A percentile compares a stretch with the other conserved stretches of the same genome.
Conservation (phyloP, 2,329 filamentous ascomycete genomes). For the Macrophomina pseudophaseolina region DNA sequence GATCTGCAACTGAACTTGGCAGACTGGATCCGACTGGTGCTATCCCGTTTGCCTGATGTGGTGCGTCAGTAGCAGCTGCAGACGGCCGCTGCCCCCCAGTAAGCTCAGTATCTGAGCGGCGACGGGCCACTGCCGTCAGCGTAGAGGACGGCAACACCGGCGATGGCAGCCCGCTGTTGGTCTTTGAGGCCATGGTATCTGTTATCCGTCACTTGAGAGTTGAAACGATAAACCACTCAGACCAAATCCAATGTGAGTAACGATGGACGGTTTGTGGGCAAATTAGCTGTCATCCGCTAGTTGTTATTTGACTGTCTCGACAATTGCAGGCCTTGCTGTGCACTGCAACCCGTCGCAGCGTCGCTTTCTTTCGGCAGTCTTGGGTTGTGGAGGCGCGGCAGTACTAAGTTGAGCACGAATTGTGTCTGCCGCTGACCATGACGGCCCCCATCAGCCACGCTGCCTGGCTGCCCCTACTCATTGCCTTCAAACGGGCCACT, state of each 20-base stretch:
- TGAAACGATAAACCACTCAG: background rate
- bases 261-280: background rate
- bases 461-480: background rate
- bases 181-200: background rate
- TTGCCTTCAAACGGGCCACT: background rate
- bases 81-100: background rate
- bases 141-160: background rate
- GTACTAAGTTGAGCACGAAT: background rate
- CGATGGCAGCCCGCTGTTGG: background rate
- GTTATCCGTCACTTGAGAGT: background rate
- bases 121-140: background rate
- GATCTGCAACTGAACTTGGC: conserved; percentile 28
- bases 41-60: background rate
- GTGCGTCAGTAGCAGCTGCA: background rate
- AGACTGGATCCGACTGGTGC: conserved; percentile 28
- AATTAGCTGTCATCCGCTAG: too few species aligned
- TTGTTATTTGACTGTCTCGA: background rate
- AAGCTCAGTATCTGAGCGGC: background rate
- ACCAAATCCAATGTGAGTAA: too few species aligned
- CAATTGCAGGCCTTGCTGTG: too few species aligned
- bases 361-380: background rate
- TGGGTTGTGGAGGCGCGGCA: background rate
- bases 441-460: background rate
- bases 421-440: background rate
- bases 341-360: background rate